Percentiles rank a stretch among this genome's conserved stretches.
Conservation (phyloP, 1,139 yeast species). For the Candida pseudoviswanathii region DNA sequence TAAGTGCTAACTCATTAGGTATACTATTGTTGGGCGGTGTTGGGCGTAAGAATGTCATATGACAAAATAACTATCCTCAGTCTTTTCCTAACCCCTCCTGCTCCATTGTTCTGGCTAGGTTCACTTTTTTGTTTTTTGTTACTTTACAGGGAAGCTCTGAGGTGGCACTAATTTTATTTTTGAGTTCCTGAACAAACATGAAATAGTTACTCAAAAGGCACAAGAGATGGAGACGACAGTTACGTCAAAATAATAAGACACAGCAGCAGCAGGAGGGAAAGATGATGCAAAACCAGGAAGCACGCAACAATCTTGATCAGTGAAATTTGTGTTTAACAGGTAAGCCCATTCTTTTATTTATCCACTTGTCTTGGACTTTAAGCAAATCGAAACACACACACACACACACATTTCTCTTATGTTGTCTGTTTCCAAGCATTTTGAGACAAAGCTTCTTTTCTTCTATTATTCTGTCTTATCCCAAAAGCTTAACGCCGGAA, state of each 20-base stretch:
- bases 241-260: not conserved
- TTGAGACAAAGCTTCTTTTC: too few species aligned
- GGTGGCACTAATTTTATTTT: not conserved
- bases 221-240: not conserved
- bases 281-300: not conserved
- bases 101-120: not conserved
- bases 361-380: not conserved
- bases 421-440: not conserved
- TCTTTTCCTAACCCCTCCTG: not conserved
- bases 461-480: too few species aligned
- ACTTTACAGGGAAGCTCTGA: not conserved
- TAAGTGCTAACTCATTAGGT: not conserved
- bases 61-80: too few species aligned
- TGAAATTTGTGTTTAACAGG: too few species aligned
- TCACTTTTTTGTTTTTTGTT: not conserved
- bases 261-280: not conserved
- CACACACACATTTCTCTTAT: not conserved
- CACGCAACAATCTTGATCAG: too few species aligned
- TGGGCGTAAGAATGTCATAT: too few species aligned
- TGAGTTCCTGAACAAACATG: not conserved
- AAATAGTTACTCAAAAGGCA: not conserved
- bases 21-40: not conserved
- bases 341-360: too few species aligned
- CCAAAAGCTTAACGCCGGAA: too few species aligned
- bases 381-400: not conserved